Evolutionary conservation across 225 moss, liverwort and hornwort species (phyloP), one percentile per base, ranked within the genome.

Genomic region (Polytrichum formosum): DNA sequence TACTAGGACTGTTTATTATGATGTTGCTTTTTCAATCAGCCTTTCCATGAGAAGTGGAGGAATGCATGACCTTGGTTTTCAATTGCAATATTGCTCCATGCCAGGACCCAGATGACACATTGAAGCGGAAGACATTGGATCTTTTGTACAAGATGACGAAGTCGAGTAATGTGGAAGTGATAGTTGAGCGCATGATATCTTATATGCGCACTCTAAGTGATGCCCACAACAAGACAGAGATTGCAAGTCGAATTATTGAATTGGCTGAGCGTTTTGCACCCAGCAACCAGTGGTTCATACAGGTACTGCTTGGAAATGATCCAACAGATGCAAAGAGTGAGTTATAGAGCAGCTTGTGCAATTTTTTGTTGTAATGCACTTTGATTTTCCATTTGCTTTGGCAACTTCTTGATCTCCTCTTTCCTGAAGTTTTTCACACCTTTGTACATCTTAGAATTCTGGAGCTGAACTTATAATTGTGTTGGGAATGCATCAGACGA

Each of bases 101-200:
- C 30, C 82, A 96, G 95, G 98, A 98, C 75, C 91, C 94, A 84
- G 98, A 98, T 79, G 98, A 98, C 78, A 98, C 98, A 0, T 74
- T 98, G 69, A 98, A 98, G 83, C 83, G 98, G 56, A 98, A 98
- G 84, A 98, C 98, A 2, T 66, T 98, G 71, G 94, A 98, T 85
- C 83, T 98, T 27, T 80, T 98, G 84, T 98, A 94, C 76, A 94
- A 94, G 79, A 98, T 98, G 98, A 98, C 98, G 28, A 94, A 92
- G 81, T 91, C 94, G 23, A 84, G 73, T 1, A 98, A 98, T 73
- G 98, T 92, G 70, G 94, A 90, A 75, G 98, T 98, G 29, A 98
- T 98, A 69, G 98, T 88, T 20, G 90, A 94, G 16, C 91, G 82
- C 67, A 94, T 98, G 98, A 90, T 98, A 67, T 66, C 75, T 13